Evolutionary conservation across 768 basidiomycete genomes (phyloP).

Genomic region (Chalciporus chontae): DNA sequence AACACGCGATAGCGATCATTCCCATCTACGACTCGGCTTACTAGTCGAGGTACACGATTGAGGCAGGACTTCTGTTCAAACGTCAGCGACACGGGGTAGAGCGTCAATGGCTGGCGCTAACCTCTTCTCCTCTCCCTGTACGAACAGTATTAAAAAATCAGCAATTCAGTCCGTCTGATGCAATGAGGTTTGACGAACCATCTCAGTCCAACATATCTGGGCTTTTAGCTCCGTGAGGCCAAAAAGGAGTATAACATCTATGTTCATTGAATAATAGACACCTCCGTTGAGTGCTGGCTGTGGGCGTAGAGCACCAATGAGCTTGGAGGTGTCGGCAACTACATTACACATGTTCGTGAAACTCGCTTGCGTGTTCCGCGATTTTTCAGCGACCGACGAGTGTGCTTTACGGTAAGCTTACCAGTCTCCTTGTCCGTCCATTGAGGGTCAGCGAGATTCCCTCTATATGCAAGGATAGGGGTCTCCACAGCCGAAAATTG

Average conservation of each 20-base stretch:
- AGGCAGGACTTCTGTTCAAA: conserved; percentile 1
- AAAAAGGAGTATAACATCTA: conserved; percentile 37
- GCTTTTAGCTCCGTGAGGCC: conserved; percentile 46
- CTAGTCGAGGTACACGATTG: conserved; percentile 4
- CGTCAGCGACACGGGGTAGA: neutral
- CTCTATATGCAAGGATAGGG: conserved; percentile 15
- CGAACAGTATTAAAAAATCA: neutral
- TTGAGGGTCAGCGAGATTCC: neutral
- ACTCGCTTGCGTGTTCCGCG: neutral
- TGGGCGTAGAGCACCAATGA: neutral
- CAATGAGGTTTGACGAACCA: conserved; percentile 2
- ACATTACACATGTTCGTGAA: neutral
- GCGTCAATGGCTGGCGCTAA: neutral
- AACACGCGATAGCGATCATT: too few relatives aligned
- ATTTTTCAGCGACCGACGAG: too few relatives aligned
- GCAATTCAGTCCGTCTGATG: neutral
- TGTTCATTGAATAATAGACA: conserved; percentile 18
- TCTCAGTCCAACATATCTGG: conserved; percentile 40
- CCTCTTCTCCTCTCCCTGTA: conserved; percentile 7
- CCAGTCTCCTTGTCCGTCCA: neutral
- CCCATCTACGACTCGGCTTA: neutral
- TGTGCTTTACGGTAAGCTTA: neutral
- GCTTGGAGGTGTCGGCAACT: conserved; percentile 10
- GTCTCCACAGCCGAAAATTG: neutral
- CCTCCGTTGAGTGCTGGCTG: neutral